Percentiles rank a stretch among this genome's conserved stretches.
phyloP scores from a whole-genome alignment of 2,329 filamentous ascomycete genomes.

The Fusarium goolgardi region DNA sequence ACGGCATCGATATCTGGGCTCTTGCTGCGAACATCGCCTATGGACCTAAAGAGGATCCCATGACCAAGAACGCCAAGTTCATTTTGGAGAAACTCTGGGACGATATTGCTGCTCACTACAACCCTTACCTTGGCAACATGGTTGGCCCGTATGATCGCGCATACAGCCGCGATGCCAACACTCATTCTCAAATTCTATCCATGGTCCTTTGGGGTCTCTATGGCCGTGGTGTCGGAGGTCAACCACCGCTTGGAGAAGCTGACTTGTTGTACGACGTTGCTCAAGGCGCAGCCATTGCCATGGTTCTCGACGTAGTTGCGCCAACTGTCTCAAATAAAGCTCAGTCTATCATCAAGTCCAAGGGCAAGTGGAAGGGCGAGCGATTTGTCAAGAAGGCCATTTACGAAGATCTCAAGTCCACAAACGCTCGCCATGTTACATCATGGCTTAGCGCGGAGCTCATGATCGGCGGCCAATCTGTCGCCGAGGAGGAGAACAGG shows the following conservation, averaged over 20 bases:
- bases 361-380: slow-evolving; percentile 50
- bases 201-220: slow-evolving; percentile 24
- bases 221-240: slow-evolving; percentile 6
- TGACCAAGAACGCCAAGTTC: slow-evolving; percentile 15
- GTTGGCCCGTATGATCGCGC: slow-evolving; percentile 42
- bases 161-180: slow-evolving; percentile 42
- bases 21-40: slow-evolving; percentile 18
- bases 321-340: slow-evolving; percentile 52
- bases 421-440: slow-evolving; percentile 49
- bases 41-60: slow-evolving; percentile 16
- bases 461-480: slow-evolving; percentile 56
- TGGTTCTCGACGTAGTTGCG: slow-evolving; percentile 52
- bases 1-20: slow-evolving; percentile 22
- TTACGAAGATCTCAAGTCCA: slow-evolving; percentile 50
- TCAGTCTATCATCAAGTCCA: slow-evolving; percentile 47
- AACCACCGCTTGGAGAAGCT: slow-evolving; percentile 9
- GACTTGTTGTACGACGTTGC: slow-evolving; percentile 19
- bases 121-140: slow-evolving; percentile 41
- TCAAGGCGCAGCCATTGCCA: slow-evolving; percentile 2
- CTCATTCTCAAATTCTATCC: slow-evolving; percentile 20
- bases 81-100: slow-evolving; percentile 40
- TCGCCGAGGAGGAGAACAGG: slow-evolving; percentile 53
- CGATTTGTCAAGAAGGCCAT: slow-evolving; percentile 53
- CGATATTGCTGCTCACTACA: slow-evolving; percentile 38
- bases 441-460: slow-evolving; percentile 57